phyloP scores from a whole-genome alignment of 139 green algal genomes.

The Micractinium sp. region DNA sequence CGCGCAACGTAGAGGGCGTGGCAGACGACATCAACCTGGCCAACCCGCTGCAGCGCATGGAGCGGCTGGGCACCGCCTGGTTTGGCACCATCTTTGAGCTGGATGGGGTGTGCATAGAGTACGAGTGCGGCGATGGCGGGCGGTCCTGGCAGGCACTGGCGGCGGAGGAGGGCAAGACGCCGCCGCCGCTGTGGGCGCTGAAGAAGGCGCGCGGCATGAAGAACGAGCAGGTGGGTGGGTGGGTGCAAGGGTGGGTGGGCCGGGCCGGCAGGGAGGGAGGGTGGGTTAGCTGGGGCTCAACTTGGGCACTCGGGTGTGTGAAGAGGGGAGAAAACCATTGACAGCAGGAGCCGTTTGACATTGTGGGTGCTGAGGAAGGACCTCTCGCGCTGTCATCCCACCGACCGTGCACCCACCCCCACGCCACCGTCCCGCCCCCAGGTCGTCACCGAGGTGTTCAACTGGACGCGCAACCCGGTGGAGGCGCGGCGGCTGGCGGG shows the following conservation, averaged over 20 bases:
- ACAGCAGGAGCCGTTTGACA: too few relatives aligned
- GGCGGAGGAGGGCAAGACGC: constrained; percentile 80
- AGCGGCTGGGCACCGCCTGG: constrained; percentile 86
- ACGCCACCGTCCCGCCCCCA: too few relatives aligned
- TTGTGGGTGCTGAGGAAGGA: too few relatives aligned
- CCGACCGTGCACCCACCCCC: too few relatives aligned
- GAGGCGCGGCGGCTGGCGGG: constrained; percentile 71
- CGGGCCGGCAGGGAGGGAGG: not conserved
- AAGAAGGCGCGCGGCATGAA: constrained; percentile 83
- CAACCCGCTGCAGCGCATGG: constrained; percentile 59
- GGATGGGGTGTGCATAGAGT: constrained; percentile 75
- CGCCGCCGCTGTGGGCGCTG: constrained; percentile 76
- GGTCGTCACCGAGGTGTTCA: constrained; percentile 88
- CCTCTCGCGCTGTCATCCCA: too few relatives aligned
- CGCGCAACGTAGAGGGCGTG: constrained; percentile 31
- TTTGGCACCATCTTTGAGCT: constrained; percentile 92
- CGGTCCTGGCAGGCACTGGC: constrained; percentile 85
- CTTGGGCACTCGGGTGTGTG: not conserved
- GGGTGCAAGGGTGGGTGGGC: not conserved
- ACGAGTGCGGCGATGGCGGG: constrained; percentile 51
- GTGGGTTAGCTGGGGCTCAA: not conserved
- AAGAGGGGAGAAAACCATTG: too few relatives aligned
- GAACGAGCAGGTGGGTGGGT: constrained; percentile 80
- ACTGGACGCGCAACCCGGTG: constrained; percentile 87
- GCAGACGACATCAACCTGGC: constrained; percentile 25